A percentile compares a stretch with the other conserved stretches of the same genome.
phyloP scores from a whole-genome alignment of 139 green algal species.

The Chlamydomonas schloesseri region DNA sequence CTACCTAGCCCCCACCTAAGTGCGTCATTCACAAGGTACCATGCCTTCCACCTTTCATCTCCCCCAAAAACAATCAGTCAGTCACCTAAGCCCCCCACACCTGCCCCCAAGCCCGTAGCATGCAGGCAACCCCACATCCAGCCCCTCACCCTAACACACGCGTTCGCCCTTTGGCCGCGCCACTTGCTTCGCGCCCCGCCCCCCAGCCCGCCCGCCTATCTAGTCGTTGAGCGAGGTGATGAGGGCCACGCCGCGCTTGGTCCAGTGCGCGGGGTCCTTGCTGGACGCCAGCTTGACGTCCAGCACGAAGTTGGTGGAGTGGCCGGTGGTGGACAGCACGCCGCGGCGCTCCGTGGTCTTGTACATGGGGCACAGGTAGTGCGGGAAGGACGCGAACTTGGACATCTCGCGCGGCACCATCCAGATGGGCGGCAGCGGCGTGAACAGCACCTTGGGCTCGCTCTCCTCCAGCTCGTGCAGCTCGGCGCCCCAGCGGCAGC shows the following conservation, averaged over 20 bases:
- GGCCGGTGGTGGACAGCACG: slow-evolving; percentile 81
- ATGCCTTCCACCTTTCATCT: too few relatives aligned
- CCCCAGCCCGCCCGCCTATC: too few relatives aligned
- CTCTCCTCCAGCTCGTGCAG: slow-evolving; percentile 73
- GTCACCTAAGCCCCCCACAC: too few relatives aligned
- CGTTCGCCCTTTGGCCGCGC: too few relatives aligned
- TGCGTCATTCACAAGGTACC: too few relatives aligned
- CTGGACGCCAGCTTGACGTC: slow-evolving; percentile 75
- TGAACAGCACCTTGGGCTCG: slow-evolving; percentile 82
- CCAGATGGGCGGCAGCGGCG: slow-evolving; percentile 78
- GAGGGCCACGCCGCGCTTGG: slow-evolving; percentile 78
- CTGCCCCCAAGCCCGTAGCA: too few relatives aligned
- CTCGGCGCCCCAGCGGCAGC: slow-evolving; percentile 69
- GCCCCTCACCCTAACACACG: too few relatives aligned
- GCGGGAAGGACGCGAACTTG: slow-evolving; percentile 57
- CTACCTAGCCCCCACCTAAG: too few relatives aligned
- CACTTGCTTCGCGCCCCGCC: too few relatives aligned
- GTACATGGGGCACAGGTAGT: slow-evolving; percentile 88
- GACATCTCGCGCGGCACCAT: slow-evolving; percentile 70
- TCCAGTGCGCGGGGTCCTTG: slow-evolving; percentile 77
- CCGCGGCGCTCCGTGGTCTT: slow-evolving; percentile 83
- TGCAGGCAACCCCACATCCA: too few relatives aligned
- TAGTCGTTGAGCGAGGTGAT: slow-evolving; percentile 62
- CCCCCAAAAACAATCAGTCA: too few relatives aligned
- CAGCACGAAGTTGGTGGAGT: slow-evolving; percentile 91